phyloP scores from a whole-genome alignment of 495 filamentous ascomycete genomes.

The Daldinia caldariorum region DNA sequence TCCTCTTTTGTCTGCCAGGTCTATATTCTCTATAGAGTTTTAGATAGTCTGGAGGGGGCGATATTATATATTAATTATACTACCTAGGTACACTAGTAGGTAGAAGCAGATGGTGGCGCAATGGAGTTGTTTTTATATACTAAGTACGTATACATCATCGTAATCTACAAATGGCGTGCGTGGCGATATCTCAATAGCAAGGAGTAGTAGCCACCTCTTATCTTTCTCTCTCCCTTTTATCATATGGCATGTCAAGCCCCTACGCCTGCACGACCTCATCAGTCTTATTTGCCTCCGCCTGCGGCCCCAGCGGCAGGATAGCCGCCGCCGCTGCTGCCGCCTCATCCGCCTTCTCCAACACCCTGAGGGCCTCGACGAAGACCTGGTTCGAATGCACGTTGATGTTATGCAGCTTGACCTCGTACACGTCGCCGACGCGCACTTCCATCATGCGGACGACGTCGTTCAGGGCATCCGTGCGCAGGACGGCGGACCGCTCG shows the following conservation, averaged over 20 bases:
- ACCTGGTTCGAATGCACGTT: slow-evolving; percentile 63
- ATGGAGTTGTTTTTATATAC: neutral
- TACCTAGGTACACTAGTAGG: neutral
- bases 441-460: slow-evolving; percentile 49
- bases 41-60: too few species aligned
- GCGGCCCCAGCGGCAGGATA: too few species aligned
- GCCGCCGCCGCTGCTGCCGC: too few species aligned
- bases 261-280: slow-evolving; percentile 4
- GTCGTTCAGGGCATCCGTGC: slow-evolving; percentile 48
- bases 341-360: slow-evolving; percentile 50
- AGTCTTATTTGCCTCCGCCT: neutral
- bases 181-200: neutral
- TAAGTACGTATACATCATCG: slow-evolving; percentile 2
- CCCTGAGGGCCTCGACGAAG: slow-evolving; percentile 60
- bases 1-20: too few species aligned
- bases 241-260: neutral
- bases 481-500: slow-evolving; percentile 46
- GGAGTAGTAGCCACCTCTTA: neutral
- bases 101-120: neutral
- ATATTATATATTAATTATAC: too few species aligned
- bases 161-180: neutral
- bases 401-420: slow-evolving; percentile 67
- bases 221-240: neutral
- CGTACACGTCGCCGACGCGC: slow-evolving; percentile 62
- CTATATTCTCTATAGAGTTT: too few species aligned